Evolutionary conservation across 495 filamentous ascomycete species (phyloP).

Genomic region (Aspergillus ellipticus): DNA sequence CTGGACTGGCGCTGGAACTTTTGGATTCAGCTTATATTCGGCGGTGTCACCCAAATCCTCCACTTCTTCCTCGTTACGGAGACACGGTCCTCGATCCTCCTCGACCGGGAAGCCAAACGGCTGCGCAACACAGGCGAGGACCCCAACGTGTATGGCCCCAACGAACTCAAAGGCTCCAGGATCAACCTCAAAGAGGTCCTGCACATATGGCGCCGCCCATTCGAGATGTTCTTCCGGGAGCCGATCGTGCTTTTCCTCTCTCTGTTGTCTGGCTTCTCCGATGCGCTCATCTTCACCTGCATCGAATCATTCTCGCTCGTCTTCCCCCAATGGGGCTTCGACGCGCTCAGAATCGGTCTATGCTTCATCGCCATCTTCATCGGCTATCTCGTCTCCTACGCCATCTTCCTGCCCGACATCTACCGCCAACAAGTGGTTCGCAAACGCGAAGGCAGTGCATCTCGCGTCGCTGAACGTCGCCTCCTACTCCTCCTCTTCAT

Average conservation of each 20-base stretch:
- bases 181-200: slow-evolving; percentile 54
- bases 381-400: slow-evolving; percentile 63
- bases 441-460: slow-evolving; percentile 43
- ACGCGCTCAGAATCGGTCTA: slow-evolving; percentile 51
- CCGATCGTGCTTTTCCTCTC: slow-evolving; percentile 71
- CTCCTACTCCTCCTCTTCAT: slow-evolving; percentile 57
- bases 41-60: slow-evolving; percentile 58
- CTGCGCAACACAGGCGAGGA: slow-evolving; percentile 55
- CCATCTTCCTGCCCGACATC: slow-evolving; percentile 62
- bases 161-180: slow-evolving; percentile 51
- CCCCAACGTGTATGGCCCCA: slow-evolving; percentile 57
- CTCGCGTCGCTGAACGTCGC: slow-evolving; percentile 55
- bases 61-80: slow-evolving; percentile 68
- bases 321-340: slow-evolving; percentile 62
- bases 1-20: slow-evolving; percentile 74
- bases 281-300: slow-evolving; percentile 80
- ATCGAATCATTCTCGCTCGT: slow-evolving; percentile 64
- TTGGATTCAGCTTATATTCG: slow-evolving; percentile 78
- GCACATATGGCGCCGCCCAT: slow-evolving; percentile 64
- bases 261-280: slow-evolving; percentile 70
- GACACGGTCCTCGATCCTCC: slow-evolving; percentile 62
- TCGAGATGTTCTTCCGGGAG: slow-evolving; percentile 74
- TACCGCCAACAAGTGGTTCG: slow-evolving; percentile 44
- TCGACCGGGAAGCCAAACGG: slow-evolving; percentile 64
- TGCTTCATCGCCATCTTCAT: slow-evolving; percentile 61